Percentiles rank a stretch among this genome's conserved stretches.
Conservation (phyloP, 176 grass and related monocot species). For the Zea luxurians region DNA sequence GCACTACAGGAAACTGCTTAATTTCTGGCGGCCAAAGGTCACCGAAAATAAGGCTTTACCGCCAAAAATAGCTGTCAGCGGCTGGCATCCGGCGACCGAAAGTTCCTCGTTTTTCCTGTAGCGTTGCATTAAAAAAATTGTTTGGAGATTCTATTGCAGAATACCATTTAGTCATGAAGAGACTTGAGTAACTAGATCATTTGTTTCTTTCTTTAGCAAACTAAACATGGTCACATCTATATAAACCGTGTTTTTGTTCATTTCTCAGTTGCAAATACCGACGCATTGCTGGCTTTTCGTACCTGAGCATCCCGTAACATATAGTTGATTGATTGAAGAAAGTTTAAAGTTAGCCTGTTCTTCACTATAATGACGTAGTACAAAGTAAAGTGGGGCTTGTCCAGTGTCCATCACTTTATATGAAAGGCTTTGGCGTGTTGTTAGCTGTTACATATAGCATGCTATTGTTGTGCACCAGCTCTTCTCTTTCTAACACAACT, state of each 20-base stretch:
- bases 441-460: conserved; percentile 19
- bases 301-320: not conserved
- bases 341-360: not conserved
- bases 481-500: conserved; percentile 11
- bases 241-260: not conserved
- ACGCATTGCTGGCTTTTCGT: not conserved
- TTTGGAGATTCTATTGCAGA: conserved; percentile 7
- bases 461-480: not conserved
- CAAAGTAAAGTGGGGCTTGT: not conserved
- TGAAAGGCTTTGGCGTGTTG: not conserved
- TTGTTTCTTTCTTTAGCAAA: not conserved
- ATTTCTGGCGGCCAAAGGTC: too few species aligned
- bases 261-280: not conserved
- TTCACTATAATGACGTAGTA: not conserved
- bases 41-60: too few species aligned
- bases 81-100: too few species aligned
- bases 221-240: not conserved
- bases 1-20: too few species aligned
- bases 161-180: not conserved
- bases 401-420: too few species aligned
- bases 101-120: too few species aligned
- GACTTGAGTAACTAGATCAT: not conserved
- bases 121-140: not conserved
- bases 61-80: too few species aligned
- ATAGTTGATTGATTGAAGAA: not conserved